Evolutionary conservation across 306 rosid species (phyloP).

Genomic region (Glycine latifolia): DNA sequence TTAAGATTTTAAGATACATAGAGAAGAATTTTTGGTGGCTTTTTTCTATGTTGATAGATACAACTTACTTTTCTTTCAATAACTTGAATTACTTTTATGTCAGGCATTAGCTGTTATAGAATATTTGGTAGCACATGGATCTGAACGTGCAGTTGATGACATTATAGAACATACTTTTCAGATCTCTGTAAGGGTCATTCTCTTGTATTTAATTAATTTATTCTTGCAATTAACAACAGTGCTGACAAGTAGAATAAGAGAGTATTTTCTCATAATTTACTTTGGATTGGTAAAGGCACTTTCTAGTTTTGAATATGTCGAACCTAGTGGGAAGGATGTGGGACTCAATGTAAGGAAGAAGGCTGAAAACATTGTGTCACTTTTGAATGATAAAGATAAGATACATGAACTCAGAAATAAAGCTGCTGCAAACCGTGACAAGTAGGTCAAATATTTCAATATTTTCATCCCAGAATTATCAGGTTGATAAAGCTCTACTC

Average conservation of each 20-base stretch:
- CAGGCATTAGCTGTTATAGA: constrained; percentile 98
- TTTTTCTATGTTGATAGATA: constrained; percentile 33
- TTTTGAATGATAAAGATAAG: constrained; percentile 90
- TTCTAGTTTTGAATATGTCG: constrained; percentile 94
- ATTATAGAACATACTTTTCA: constrained; percentile 97
- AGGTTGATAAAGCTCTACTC: constrained; percentile 30
- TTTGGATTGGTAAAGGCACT: constrained; percentile 73
- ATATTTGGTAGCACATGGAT: constrained; percentile 90
- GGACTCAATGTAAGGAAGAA: constrained; percentile 98
- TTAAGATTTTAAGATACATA: constrained; percentile 1
- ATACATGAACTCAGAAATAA: constrained; percentile 89
- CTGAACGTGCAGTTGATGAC: constrained; percentile 99
- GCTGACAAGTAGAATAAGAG: constrained; percentile 22
- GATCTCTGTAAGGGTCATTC: constrained; percentile 73
- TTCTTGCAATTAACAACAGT: constrained; percentile 41
- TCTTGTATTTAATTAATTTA: constrained; percentile 27
- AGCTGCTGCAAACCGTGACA: constrained; percentile 95
- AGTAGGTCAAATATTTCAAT: constrained; percentile 61
- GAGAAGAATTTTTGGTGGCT: neutral
- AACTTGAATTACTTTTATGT: constrained; percentile 44
- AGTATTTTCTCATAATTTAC: constrained; percentile 37
- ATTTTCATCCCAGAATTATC: constrained; percentile 27
- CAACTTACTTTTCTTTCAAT: constrained; percentile 1
- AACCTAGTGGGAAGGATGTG: constrained; percentile 94
- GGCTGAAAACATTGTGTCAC: constrained; percentile 78